Evolutionary conservation across 345 rosid species (phyloP).

Genomic region (Salix brachista): DNA sequence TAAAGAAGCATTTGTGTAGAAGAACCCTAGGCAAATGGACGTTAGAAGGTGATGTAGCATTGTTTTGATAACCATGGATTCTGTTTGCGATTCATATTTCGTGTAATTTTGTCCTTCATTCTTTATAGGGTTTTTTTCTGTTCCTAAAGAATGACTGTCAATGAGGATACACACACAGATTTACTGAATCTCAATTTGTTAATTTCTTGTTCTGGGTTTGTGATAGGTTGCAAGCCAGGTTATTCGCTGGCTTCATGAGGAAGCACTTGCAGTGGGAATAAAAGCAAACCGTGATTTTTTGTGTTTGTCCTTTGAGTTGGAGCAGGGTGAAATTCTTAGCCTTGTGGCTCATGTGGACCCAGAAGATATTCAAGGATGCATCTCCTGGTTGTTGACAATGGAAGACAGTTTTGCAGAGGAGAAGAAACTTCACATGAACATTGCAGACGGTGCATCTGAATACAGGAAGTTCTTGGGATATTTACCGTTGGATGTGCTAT

Average conservation of each 20-base stretch:
- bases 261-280: slow-evolving; percentile 74
- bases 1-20: too few species aligned
- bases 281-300: slow-evolving; percentile 73
- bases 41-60: too few species aligned
- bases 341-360: slow-evolving; percentile 84
- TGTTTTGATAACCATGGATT: not conserved
- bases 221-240: slow-evolving; percentile 87
- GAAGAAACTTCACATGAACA: slow-evolving; percentile 39
- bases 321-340: slow-evolving; percentile 75
- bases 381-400: slow-evolving; percentile 90
- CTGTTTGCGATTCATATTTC: not conserved
- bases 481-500: slow-evolving; percentile 61
- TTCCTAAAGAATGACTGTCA: not conserved
- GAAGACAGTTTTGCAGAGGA: slow-evolving; percentile 69
- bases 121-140: not conserved
- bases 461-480: slow-evolving; percentile 69
- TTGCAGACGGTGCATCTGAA: slow-evolving; percentile 44
- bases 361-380: slow-evolving; percentile 61
- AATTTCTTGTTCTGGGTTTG: slow-evolving; percentile 9
- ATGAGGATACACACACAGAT: not conserved
- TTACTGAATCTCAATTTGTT: not conserved
- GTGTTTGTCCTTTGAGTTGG: slow-evolving; percentile 72
- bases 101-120: not conserved
- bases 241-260: slow-evolving; percentile 88
- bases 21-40: too few species aligned